Evolutionary conservation across 345 rosid genomes (phyloP).

Genomic region (Rhodomyrtus tomentosa): DNA sequence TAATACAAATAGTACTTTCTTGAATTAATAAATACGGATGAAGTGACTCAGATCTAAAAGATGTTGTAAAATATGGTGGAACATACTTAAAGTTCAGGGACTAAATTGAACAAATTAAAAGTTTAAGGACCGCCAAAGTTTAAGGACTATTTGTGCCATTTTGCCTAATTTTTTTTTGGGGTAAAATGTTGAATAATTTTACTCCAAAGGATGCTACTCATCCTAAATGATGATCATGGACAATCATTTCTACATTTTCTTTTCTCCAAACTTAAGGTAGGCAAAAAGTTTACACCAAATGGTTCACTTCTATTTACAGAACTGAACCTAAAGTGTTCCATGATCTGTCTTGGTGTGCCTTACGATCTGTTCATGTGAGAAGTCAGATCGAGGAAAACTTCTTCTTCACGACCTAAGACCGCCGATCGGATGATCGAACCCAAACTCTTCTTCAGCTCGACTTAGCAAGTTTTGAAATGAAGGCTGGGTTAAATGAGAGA

Average conservation of each 20-base stretch:
- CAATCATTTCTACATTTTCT: background rate
- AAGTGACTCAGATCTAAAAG: background rate
- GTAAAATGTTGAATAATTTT: no score
- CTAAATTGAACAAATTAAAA: no score
- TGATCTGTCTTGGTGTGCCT: background rate
- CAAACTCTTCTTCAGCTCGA: conserved; percentile 21
- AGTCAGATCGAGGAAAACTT: conserved; percentile 7
- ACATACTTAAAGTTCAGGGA: background rate
- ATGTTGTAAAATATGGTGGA: background rate
- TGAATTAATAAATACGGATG: background rate
- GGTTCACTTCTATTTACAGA: background rate
- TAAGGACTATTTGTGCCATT: no score
- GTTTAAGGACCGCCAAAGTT: no score
- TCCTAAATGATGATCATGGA: background rate
- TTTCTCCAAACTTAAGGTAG: background rate
- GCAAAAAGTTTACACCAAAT: background rate
- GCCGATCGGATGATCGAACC: conserved; percentile 26
- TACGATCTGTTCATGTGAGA: background rate
- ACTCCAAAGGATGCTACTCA: background rate
- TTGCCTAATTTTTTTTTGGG: no score
- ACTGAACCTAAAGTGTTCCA: background rate
- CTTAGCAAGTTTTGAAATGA: conserved; percentile 17
- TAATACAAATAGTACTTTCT: conserved; percentile 5
- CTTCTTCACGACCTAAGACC: conserved; percentile 22
- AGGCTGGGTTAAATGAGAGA: conserved; percentile 16